Percentiles rank a stretch among this genome's conserved stretches.
Conservation (phyloP, 495 filamentous ascomycete species). For the Pseudomonodictys pantanalensis region DNA sequence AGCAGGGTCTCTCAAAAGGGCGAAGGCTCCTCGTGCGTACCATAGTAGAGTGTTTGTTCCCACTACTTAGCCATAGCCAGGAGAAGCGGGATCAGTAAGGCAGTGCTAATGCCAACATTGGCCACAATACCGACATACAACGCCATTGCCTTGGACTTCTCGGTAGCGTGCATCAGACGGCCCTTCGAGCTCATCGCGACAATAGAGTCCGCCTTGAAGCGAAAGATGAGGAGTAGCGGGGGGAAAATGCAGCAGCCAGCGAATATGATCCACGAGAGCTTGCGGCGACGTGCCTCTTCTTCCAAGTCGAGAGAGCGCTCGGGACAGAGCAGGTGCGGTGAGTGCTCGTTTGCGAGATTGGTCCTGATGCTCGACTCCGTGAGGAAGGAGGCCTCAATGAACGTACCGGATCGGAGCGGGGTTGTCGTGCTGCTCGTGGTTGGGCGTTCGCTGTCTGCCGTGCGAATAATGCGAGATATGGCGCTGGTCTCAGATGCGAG, state of each 20-base stretch:
- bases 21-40: too few species aligned
- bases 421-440: slow-evolving; percentile 14
- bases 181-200: slow-evolving; percentile 11
- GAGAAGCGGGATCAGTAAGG: slow-evolving; percentile 15
- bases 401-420: slow-evolving; percentile 7
- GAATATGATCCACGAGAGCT: slow-evolving; percentile 23
- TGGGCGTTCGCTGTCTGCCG: neutral
- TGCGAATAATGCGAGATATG: slow-evolving; percentile 13
- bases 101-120: slow-evolving; percentile 1
- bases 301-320: slow-evolving; percentile 7
- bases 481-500: neutral
- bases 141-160: slow-evolving; percentile 14
- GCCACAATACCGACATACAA: slow-evolving; percentile 3
- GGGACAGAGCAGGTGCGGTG: slow-evolving; percentile 20
- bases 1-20: too few species aligned
- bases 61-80: too few species aligned
- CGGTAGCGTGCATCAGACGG: neutral
- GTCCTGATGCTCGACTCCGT: slow-evolving; percentile 1
- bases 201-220: slow-evolving; percentile 6
- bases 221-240: slow-evolving; percentile 24
- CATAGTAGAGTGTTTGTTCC: too few species aligned
- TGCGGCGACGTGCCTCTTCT: slow-evolving; percentile 1
- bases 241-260: slow-evolving; percentile 17
- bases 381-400: too few species aligned
- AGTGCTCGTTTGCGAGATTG: slow-evolving; percentile 7